phyloP scores from a whole-genome alignment of 2,329 filamentous ascomycete species.

The Xylariomycetidae sp. region DNA sequence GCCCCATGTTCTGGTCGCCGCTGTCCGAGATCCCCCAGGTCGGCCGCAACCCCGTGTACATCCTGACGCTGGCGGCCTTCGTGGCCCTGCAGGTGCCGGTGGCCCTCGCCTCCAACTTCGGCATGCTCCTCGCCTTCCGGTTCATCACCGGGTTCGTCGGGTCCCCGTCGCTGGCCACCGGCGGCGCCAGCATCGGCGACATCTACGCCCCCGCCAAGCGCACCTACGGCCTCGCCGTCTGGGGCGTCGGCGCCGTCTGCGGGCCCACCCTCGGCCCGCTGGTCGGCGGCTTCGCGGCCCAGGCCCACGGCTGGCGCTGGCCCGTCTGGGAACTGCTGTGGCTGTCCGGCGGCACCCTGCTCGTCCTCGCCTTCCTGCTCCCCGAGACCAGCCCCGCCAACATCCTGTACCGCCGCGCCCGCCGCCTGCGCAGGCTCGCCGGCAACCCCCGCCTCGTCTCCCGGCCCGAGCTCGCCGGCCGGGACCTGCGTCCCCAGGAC shows the following conservation, averaged over 20 bases:
- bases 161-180: constrained; percentile 21
- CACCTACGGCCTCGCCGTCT: constrained; percentile 37
- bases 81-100: constrained; percentile 48
- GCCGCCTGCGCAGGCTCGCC: constrained; percentile 36
- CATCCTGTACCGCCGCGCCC: constrained; percentile 48
- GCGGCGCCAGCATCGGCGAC: constrained; percentile 22
- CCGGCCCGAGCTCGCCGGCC: constrained; percentile 47
- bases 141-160: constrained; percentile 45
- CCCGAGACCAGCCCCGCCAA: constrained; percentile 49
- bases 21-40: constrained; percentile 52
- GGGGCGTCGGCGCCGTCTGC: constrained; percentile 33
- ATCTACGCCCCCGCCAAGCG: constrained; percentile 30
- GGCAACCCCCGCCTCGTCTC: constrained; percentile 37
- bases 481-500: constrained; percentile 36
- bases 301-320: constrained; percentile 41
- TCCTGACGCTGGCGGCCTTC: constrained; percentile 50
- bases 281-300: constrained; percentile 39
- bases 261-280: constrained; percentile 44
- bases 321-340: constrained; percentile 44
- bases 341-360: constrained; percentile 30
- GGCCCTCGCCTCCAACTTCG: constrained; percentile 46
- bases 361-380: constrained; percentile 43
- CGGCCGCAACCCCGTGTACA: constrained; percentile 52
- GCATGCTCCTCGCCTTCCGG: constrained; percentile 44
- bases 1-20: constrained; percentile 51